Percentiles rank a stretch among this genome's conserved stretches.
phyloP scores from a whole-genome alignment of 305 asterid genomes.

The Withania somnifera region DNA sequence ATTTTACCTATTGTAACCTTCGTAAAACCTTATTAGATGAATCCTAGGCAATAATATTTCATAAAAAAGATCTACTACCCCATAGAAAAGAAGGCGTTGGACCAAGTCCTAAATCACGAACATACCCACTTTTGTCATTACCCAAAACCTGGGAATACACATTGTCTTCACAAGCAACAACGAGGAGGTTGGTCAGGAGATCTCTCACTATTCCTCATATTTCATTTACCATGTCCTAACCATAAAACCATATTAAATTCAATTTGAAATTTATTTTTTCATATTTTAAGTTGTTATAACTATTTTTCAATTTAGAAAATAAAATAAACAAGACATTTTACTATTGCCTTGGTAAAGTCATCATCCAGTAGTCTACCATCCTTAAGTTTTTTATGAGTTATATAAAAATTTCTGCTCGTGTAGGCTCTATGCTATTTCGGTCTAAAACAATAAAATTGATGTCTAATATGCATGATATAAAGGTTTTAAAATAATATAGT shows the following conservation, averaged over 20 bases:
- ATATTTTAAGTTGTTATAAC: not conserved
- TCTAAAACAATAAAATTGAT: not conserved
- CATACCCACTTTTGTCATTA: not conserved
- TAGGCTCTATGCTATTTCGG: not conserved
- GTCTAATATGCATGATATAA: not conserved
- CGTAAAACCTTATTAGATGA: not conserved
- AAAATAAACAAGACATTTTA: not conserved
- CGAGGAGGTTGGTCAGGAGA: not conserved
- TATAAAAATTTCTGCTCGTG: not conserved
- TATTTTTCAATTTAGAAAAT: not conserved
- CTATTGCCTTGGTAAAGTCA: not conserved
- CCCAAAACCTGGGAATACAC: not conserved
- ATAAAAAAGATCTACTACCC: not conserved
- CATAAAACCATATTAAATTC: not conserved
- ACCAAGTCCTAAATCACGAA: not conserved
- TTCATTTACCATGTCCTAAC: not conserved
- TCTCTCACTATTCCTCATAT: not conserved
- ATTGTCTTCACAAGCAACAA: not conserved
- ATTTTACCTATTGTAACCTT: not conserved
- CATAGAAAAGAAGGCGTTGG: not conserved
- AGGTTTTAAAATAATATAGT: not conserved
- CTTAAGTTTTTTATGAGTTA: not conserved
- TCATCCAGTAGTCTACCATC: not conserved
- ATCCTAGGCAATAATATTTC: not conserved
- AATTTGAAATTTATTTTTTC: not conserved